Evolutionary conservation across 805 yeast genomes (phyloP).

Genomic region (Candida germanica): DNA sequence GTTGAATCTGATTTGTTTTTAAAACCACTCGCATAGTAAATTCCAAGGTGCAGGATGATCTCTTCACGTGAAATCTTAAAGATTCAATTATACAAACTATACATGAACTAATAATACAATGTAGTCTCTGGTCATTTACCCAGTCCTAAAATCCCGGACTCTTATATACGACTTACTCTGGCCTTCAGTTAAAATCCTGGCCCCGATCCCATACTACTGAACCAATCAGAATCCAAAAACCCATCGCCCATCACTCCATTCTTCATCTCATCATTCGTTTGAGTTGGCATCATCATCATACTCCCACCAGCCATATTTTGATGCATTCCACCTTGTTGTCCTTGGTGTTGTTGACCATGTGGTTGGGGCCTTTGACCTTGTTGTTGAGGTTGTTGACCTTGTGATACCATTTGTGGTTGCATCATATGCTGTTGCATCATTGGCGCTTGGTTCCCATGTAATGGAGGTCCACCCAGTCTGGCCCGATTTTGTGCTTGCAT

Average conservation of each 20-base stretch:
- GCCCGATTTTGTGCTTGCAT: constrained; percentile 1
- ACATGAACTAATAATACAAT: too few relatives aligned
- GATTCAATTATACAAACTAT: too few relatives aligned
- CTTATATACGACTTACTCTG: too few relatives aligned
- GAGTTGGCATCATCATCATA: constrained; percentile 7
- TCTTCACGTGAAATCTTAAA: too few relatives aligned
- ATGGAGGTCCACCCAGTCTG: not conserved
- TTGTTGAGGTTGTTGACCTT: constrained; percentile 1
- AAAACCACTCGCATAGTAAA: too few relatives aligned
- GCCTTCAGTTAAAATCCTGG: constrained; percentile 31
- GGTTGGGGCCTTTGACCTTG: constrained; percentile 3
- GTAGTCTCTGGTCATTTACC: too few relatives aligned
- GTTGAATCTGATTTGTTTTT: too few relatives aligned
- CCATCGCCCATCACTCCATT: constrained; percentile 8
- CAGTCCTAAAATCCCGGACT: too few relatives aligned
- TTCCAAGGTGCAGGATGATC: too few relatives aligned
- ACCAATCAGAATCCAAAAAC: constrained; percentile 25
- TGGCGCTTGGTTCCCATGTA: constrained; percentile 1
- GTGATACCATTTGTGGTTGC: constrained; percentile 3
- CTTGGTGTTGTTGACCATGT: not conserved
- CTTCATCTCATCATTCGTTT: constrained; percentile 7
- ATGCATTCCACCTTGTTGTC: not conserved
- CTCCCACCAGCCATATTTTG: not conserved
- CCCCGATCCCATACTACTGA: constrained; percentile 31
- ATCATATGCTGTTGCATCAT: constrained; percentile 4